Evolutionary conservation across 2,329 filamentous ascomycete species (phyloP).

Genomic region (Teratosphaeria zuluensis): DNA sequence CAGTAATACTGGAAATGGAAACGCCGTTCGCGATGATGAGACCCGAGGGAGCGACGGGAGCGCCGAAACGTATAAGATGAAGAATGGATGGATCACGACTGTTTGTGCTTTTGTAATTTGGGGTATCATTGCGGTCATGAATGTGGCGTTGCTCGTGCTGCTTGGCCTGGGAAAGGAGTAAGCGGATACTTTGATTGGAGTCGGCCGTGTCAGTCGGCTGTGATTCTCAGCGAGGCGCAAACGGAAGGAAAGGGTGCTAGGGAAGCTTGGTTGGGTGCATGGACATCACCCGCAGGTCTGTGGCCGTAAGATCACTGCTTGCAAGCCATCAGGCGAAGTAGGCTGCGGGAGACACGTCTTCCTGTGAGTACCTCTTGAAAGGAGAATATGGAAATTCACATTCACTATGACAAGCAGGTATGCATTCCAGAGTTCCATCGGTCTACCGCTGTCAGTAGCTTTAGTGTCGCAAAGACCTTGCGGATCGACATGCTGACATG

Average conservation of each 20-base stretch:
- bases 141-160: slow-evolving; percentile 65
- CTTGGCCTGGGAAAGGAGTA: slow-evolving; percentile 41
- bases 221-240: neutral
- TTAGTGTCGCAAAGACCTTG: too few species aligned
- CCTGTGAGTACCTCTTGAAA: neutral
- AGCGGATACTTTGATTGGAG: neutral
- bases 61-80: slow-evolving; percentile 45
- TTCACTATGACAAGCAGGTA: too few species aligned
- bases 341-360: neutral
- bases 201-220: neutral
- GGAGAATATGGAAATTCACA: too few species aligned
- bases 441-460: too few species aligned
- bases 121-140: slow-evolving; percentile 67
- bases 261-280: neutral
- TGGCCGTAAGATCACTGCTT: neutral
- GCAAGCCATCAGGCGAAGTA: neutral
- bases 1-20: slow-evolving; percentile 1
- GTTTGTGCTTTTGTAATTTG: slow-evolving; percentile 55
- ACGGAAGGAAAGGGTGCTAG: neutral
- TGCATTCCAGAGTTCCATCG: too few species aligned
- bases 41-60: neutral
- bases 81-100: slow-evolving; percentile 58
- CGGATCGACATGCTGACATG: neutral
- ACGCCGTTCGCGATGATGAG: neutral
- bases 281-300: neutral